A percentile compares a stretch with the other conserved stretches of the same genome.
Conservation (phyloP, 2,329 filamentous ascomycete genomes). For the Trichophyton schoenleinii region DNA sequence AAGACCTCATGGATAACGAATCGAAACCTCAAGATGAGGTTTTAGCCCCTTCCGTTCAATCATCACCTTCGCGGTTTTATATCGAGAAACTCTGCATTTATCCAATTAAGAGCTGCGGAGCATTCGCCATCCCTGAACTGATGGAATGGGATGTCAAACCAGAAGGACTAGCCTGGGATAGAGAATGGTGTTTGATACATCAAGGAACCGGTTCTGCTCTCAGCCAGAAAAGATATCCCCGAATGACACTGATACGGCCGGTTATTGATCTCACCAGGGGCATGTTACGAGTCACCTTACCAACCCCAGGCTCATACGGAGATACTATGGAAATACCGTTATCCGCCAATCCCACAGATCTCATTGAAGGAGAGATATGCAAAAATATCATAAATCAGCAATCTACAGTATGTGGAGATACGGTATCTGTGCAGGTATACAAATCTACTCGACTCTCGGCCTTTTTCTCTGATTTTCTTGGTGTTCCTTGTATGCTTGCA, state of each 20-base stretch:
- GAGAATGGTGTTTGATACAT: constrained; percentile 92
- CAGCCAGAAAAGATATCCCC: constrained; percentile 77
- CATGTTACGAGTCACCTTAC: constrained; percentile 46
- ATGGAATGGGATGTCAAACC: constrained; percentile 61
- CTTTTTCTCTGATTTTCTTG: constrained; percentile 67
- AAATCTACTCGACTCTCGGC: constrained; percentile 49
- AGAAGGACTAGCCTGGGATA: constrained; percentile 85
- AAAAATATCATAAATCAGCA: constrained; percentile 26
- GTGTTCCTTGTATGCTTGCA: constrained; percentile 69
- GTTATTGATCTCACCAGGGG: constrained; percentile 57
- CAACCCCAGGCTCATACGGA: constrained; percentile 23
- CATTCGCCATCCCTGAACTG: constrained; percentile 54
- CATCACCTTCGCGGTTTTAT: constrained; percentile 27
- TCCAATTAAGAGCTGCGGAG: constrained; percentile 88
- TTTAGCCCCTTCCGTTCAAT: background rate
- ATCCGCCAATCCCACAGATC: background rate
- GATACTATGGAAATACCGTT: background rate
- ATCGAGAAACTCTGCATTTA: constrained; percentile 63
- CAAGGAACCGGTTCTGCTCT: constrained; percentile 70
- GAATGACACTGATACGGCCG: constrained; percentile 75
- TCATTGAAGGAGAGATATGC: constrained; percentile 35
- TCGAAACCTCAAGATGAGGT: constrained; percentile 6
- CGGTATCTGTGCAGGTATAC: constrained; percentile 59
- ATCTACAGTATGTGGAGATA: constrained; percentile 73
- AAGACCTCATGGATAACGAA: constrained; percentile 16